These are phyloP conservation scores for Calonectria leucothoes DNA, from an alignment of 2,329 filamentous ascomycete species.

Conservation along the genomic window DNA sequence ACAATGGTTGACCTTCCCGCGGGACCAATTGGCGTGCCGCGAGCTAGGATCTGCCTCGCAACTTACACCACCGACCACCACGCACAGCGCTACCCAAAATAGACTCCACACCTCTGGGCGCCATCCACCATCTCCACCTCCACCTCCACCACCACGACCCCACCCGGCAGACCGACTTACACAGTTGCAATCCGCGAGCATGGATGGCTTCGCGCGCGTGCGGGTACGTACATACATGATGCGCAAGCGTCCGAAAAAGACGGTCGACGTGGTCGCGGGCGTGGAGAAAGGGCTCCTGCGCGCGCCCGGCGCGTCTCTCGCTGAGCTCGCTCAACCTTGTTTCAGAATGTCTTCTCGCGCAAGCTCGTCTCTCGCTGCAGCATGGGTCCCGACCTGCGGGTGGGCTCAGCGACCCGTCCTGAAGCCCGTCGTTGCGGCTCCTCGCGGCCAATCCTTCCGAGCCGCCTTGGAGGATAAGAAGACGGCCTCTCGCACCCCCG, in stretches of 20 bases:
- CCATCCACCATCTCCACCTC: neutral
- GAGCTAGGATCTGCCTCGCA: neutral
- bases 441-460: slow-evolving; percentile 39
- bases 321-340: slow-evolving; percentile 21
- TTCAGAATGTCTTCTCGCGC: slow-evolving; percentile 34
- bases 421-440: slow-evolving; percentile 20
- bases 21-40: neutral
- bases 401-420: slow-evolving; percentile 23
- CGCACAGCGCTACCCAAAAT: slow-evolving; percentile 23
- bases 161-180: slow-evolving; percentile 9
- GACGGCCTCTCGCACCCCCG: slow-evolving; percentile 42
- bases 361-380: slow-evolving; percentile 10
- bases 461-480: slow-evolving; percentile 37
- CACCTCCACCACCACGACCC: neutral
- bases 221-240: slow-evolving; percentile 18
- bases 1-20: neutral
- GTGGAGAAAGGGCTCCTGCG: slow-evolving; percentile 8
- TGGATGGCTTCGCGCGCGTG: slow-evolving; percentile 17
- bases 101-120: slow-evolving; percentile 1
- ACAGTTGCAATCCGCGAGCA: neutral
- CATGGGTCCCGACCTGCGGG: slow-evolving; percentile 25
- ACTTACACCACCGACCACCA: neutral
- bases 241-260: slow-evolving; percentile 22
- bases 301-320: slow-evolving; percentile 11
- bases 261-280: slow-evolving; percentile 28